Conservation (phyloP, 2,329 filamentous ascomycete genomes). For the Pseudopyrenochaeta lycopersici region DNA sequence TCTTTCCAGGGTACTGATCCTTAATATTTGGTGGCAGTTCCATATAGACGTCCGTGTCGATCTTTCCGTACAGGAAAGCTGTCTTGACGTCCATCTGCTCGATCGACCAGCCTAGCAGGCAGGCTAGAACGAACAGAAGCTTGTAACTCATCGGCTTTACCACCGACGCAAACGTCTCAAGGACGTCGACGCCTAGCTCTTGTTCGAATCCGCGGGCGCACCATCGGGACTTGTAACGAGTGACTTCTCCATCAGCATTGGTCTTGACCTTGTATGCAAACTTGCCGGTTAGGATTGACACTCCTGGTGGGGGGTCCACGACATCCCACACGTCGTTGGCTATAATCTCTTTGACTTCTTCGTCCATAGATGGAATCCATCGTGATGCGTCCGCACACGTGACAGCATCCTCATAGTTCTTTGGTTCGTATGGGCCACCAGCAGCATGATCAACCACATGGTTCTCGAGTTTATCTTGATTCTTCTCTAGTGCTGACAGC, state of each 20-base stretch:
- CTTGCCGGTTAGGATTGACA: conserved; percentile 9
- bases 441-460: neutral
- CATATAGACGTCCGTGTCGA: conserved; percentile 38
- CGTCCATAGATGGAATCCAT: conserved; percentile 3
- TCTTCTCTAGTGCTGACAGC: conserved; percentile 7
- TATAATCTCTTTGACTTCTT: conserved; percentile 3
- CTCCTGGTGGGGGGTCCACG: neutral
- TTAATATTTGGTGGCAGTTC: conserved; percentile 22
- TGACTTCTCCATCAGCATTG: conserved; percentile 19
- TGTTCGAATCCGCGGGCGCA: conserved; percentile 36
- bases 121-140: conserved; percentile 30
- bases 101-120: conserved; percentile 24
- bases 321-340: conserved; percentile 1
- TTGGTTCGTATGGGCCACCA: conserved; percentile 1
- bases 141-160: conserved; percentile 33
- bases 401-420: conserved; percentile 4
- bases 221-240: conserved; percentile 32
- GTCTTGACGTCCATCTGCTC: conserved; percentile 45
- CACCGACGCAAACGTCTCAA: conserved; percentile 2
- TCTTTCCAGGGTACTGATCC: neutral
- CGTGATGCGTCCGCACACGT: conserved; percentile 4
- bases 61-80: conserved; percentile 37
- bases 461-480: conserved; percentile 4
- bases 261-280: conserved; percentile 33
- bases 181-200: conserved; percentile 31